Evolutionary conservation across 495 filamentous ascomycete genomes (phyloP), one percentile per base, ranked within the genome.

Genomic region (Penicillium subrubescens): DNA sequence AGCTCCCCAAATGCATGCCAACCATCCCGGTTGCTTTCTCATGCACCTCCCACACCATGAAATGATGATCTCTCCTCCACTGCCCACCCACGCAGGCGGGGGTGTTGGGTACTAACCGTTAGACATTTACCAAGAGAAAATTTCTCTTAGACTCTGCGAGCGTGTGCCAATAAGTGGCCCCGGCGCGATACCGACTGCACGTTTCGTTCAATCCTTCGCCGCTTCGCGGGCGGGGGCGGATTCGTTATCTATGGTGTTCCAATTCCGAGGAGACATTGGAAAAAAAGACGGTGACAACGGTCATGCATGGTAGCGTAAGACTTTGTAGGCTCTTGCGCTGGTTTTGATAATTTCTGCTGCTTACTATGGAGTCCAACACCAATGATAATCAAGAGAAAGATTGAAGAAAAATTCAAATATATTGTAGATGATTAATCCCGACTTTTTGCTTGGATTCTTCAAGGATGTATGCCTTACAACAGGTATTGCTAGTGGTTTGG

Each of bases 251-350:
- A 8, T 37, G n/a, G 31, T 14, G 58, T 7, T 35, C 35, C 12
- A 12, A 14, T 25, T 27, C 31, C 14, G 63, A 21, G 44, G 44
- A 48, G 44, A 44, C 34, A 23, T 12, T n/a, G 7, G 21, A 43
- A 62, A 60, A 29, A 33, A 57, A 57, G 19, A 48, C 21, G 1
- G 35, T 39, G 46, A 50, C 59, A 65, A 67, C 65, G 57, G 67
- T 59, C 41, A 35, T 72, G 50, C 63, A 70, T 68, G 54, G 23
- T 14, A 31, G 48, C 5, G 25, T 31, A n/a, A 52, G 48, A 52
- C 25, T 5, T 25, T 25, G 48, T 31, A 52, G 48, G 48, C 44
- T 25, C 12, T 48, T 21, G 27, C 15, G 48, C 6, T 29, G 27
- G 12, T n/a, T 15, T 15, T 29, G n/a, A 17, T 31, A 48, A 8